Conservation (phyloP, 1,139 yeast genomes). For the Lodderomyces theae region DNA sequence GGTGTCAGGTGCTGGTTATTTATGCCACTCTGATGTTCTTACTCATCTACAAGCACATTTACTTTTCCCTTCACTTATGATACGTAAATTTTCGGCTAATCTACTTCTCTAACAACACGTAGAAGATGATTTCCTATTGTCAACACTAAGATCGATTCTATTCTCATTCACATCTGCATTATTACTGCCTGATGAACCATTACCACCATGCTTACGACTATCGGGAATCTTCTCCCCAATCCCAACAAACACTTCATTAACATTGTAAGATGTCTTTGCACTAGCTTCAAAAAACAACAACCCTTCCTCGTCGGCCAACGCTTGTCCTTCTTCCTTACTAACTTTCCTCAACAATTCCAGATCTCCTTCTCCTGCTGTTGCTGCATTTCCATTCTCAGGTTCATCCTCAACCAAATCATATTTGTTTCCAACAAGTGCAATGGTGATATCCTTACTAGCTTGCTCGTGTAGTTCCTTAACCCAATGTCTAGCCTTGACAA, state of each 20-base stretch:
- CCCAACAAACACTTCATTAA: constrained; percentile 74
- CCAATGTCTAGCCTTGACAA: constrained; percentile 99
- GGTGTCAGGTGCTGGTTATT: too few relatives aligned
- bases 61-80: too few relatives aligned
- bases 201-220: constrained; percentile 6
- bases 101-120: background rate
- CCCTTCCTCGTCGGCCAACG: constrained; percentile 68
- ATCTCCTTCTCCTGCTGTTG: constrained; percentile 19
- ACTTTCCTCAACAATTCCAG: constrained; percentile 60
- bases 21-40: too few relatives aligned
- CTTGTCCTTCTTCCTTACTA: constrained; percentile 81
- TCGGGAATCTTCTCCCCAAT: constrained; percentile 83
- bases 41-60: too few relatives aligned
- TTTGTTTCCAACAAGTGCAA: constrained; percentile 93
- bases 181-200: background rate
- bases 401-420: constrained; percentile 57
- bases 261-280: constrained; percentile 87
- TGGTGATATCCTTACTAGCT: constrained; percentile 85
- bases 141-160: constrained; percentile 6
- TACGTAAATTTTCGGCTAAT: too few relatives aligned
- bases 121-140: constrained; percentile 1
- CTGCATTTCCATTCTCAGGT: constrained; percentile 19
- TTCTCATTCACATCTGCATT: constrained; percentile 2
- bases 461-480: constrained; percentile 95
- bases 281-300: constrained; percentile 87